Evolutionary conservation across 2,329 filamentous ascomycete genomes (phyloP).

Genomic region (Fusarium nelsonii): DNA sequence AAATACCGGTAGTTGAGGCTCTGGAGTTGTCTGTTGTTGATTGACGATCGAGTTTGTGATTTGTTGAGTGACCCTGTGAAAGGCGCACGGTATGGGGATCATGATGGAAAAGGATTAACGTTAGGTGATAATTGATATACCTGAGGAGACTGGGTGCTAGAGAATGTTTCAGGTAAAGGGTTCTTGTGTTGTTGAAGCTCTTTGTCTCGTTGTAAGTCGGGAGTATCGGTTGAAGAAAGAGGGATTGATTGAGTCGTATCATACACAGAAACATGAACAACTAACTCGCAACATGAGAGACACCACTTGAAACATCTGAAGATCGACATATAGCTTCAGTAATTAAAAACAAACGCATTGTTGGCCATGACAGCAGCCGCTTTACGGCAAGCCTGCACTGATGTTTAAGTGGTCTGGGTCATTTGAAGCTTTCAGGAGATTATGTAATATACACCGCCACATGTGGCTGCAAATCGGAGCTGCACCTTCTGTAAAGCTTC

Average conservation of each 20-base stretch:
- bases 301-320: not conserved
- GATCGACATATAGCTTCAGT: not conserved
- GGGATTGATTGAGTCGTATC: not conserved
- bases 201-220: not conserved
- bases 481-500: constrained; percentile 21
- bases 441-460: constrained; percentile 12
- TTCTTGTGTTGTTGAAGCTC: not conserved
- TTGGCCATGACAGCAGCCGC: not conserved
- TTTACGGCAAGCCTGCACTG: not conserved
- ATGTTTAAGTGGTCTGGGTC: not conserved
- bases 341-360: not conserved
- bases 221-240: not conserved
- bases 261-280: not conserved
- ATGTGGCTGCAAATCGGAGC: constrained; percentile 6
- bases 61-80: constrained; percentile 13
- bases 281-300: not conserved
- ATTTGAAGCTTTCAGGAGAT: constrained; percentile 15
- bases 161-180: not conserved
- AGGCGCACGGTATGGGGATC: constrained; percentile 14
- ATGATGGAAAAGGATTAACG: not conserved
- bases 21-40: not conserved
- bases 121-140: not conserved
- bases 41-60: not conserved
- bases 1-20: constrained; percentile 3
- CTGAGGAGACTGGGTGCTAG: not conserved